These are phyloP conservation scores for Ganoderma sinense DNA, from an alignment of 1,284 basidiomycete genomes.

Conservation along the genomic window DNA sequence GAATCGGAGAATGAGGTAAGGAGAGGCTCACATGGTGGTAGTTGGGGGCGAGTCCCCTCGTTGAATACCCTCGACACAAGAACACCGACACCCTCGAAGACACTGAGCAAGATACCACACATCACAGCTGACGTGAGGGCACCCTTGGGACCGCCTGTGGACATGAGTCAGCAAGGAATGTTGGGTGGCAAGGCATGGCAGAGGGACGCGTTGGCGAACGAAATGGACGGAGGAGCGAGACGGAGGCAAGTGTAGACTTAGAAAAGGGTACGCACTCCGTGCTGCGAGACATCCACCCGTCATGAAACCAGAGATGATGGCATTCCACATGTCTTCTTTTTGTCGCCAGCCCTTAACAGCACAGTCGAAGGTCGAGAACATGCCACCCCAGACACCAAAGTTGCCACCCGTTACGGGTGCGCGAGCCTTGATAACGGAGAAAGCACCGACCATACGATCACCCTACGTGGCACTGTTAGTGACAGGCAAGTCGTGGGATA, in stretches of 20 bases:
- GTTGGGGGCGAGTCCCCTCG: conserved; percentile 80
- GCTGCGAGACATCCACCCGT: conserved; percentile 97
- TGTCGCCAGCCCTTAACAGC: conserved; percentile 97
- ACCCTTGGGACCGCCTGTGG: conserved; percentile 87
- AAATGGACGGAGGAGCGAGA: background rate
- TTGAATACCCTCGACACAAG: conserved; percentile 86
- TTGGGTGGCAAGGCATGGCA: background rate
- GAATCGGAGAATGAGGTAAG: background rate
- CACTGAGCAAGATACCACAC: conserved; percentile 96
- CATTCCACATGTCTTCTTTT: conserved; percentile 99
- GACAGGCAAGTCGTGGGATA: background rate
- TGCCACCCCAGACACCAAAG: conserved; percentile 98
- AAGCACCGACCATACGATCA: conserved; percentile 91
- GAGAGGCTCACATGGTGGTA: conserved; percentile 54
- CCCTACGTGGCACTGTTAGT: conserved; percentile 60
- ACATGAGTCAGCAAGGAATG: conserved; percentile 20
- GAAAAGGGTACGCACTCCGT: conserved; percentile 68
- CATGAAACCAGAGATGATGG: conserved; percentile 97
- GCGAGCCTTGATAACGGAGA: conserved; percentile 97
- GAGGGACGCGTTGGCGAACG: background rate
- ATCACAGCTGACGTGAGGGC: conserved; percentile 93
- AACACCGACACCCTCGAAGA: conserved; percentile 95
- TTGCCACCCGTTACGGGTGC: conserved; percentile 98
- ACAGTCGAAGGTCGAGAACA: conserved; percentile 98
- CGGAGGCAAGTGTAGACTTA: background rate